phyloP scores from a whole-genome alignment of 2,329 filamentous ascomycete species.

The Fusarium sp. region DNA sequence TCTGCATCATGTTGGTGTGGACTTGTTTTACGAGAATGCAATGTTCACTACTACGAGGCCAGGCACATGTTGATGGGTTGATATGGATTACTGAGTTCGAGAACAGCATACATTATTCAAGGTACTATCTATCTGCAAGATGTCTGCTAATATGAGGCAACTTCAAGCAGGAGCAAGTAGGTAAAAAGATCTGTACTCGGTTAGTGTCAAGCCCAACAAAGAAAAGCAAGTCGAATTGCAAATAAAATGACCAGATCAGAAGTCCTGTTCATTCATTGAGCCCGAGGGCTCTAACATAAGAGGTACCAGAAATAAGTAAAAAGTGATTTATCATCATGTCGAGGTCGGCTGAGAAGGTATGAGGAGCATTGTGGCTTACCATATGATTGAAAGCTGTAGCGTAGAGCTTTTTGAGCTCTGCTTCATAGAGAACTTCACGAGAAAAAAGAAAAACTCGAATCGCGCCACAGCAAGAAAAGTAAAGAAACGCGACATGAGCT shows the following conservation, averaged over 20 bases:
- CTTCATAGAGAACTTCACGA: neutral
- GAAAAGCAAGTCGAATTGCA: slow-evolving; percentile 1
- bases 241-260: slow-evolving; percentile 64
- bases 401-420: neutral
- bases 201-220: slow-evolving; percentile 29
- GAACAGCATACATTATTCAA: neutral
- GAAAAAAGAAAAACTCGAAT: slow-evolving; percentile 16
- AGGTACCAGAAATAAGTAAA: slow-evolving; percentile 90
- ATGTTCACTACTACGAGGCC: neutral
- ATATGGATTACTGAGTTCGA: neutral
- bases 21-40: neutral
- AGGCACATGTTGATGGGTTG: neutral
- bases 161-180: neutral
- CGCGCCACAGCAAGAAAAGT: slow-evolving; percentile 27
- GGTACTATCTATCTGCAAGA: neutral
- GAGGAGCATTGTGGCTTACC: slow-evolving; percentile 45
- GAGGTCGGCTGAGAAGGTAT: slow-evolving; percentile 34
- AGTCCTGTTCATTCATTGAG: slow-evolving; percentile 86
- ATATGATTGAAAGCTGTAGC: neutral
- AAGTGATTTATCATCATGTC: slow-evolving; percentile 76
- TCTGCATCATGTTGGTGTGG: neutral
- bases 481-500: slow-evolving; percentile 27
- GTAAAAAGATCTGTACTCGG: slow-evolving; percentile 5
- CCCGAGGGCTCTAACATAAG: slow-evolving; percentile 82
- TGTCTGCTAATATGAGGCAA: neutral